Conservation (phyloP, 2,329 filamentous ascomycete genomes). For the Verticillium nubilum region DNA sequence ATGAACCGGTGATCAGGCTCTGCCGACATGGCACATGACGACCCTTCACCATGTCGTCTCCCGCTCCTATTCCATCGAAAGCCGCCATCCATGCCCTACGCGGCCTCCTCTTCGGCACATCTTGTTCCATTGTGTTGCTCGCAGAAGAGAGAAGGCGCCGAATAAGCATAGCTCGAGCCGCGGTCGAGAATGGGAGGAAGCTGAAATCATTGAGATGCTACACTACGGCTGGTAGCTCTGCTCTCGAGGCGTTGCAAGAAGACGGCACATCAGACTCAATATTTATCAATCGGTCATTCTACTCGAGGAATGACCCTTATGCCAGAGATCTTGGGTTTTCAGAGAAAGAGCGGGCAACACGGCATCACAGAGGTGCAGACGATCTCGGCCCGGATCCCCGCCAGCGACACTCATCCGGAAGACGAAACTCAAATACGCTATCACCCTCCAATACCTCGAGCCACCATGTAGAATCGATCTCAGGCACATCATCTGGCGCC, state of each 20-base stretch:
- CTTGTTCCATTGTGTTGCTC: conserved; percentile 49
- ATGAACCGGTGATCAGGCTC: conserved; percentile 4
- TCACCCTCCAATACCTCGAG: neutral
- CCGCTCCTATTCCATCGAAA: conserved; percentile 47
- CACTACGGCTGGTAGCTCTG: conserved; percentile 10
- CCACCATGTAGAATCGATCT: neutral
- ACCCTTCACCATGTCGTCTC: conserved; percentile 33
- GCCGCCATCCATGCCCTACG: conserved; percentile 50
- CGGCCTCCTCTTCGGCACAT: conserved; percentile 50
- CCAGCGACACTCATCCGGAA: neutral
- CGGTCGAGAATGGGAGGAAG: conserved; percentile 47
- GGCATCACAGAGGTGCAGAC: neutral
- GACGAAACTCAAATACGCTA: neutral
- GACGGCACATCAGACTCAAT: conserved; percentile 10
- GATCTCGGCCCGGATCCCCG: conserved; percentile 4
- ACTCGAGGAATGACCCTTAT: neutral
- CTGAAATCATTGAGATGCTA: conserved; percentile 34
- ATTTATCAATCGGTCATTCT: conserved; percentile 18
- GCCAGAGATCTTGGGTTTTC: neutral
- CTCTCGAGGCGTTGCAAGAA: conserved; percentile 17
- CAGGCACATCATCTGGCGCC: neutral
- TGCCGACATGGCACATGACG: conserved; percentile 10
- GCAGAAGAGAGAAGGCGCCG: conserved; percentile 52
- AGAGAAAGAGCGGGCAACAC: conserved; percentile 1
- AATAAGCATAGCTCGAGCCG: conserved; percentile 43